Evolutionary conservation across 768 basidiomycete species (phyloP).

Genomic region (Podaxis mareebaensis): DNA sequence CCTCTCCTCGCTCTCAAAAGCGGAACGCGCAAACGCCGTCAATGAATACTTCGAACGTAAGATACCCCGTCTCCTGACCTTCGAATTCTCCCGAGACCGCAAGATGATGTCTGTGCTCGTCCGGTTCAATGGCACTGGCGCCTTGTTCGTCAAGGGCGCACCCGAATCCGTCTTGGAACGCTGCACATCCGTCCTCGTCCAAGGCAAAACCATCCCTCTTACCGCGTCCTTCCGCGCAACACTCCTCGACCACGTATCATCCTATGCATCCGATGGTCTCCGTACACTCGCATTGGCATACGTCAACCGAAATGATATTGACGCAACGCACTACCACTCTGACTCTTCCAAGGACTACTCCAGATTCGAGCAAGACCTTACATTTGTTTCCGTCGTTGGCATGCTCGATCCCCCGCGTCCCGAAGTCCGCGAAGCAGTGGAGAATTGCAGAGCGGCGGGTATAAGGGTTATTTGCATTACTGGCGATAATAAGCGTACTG

Average conservation of each 20-base stretch:
- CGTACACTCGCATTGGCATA: slow-evolving; percentile 93
- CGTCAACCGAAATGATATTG: slow-evolving; percentile 71
- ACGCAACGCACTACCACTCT: slow-evolving; percentile 80
- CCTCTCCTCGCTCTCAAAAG: slow-evolving; percentile 54
- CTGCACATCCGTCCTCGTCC: slow-evolving; percentile 72
- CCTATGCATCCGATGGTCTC: slow-evolving; percentile 81
- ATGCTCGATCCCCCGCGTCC: slow-evolving; percentile 99
- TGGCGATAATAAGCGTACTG: slow-evolving; percentile 96
- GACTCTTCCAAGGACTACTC: slow-evolving; percentile 80
- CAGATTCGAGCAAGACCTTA: slow-evolving; percentile 88
- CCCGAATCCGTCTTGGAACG: slow-evolving; percentile 94
- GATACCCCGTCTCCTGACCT: slow-evolving; percentile 84
- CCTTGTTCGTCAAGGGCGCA: slow-evolving; percentile 93
- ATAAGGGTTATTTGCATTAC: slow-evolving; percentile 98
- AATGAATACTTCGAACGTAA: slow-evolving; percentile 78
- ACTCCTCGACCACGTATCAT: slow-evolving; percentile 64
- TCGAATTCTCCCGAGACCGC: slow-evolving; percentile 97
- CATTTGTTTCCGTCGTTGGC: slow-evolving; percentile 93
- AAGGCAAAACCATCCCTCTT: slow-evolving; percentile 65
- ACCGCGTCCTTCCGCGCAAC: slow-evolving; percentile 56
- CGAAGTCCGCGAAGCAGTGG: slow-evolving; percentile 84
- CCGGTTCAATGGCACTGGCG: slow-evolving; percentile 62
- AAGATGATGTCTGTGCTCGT: slow-evolving; percentile 99
- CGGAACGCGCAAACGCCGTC: slow-evolving; percentile 76
- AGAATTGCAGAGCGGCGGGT: slow-evolving; percentile 88